Conservation (phyloP, 2,329 filamentous ascomycete genomes). For the Diaporthe citriasiana region DNA sequence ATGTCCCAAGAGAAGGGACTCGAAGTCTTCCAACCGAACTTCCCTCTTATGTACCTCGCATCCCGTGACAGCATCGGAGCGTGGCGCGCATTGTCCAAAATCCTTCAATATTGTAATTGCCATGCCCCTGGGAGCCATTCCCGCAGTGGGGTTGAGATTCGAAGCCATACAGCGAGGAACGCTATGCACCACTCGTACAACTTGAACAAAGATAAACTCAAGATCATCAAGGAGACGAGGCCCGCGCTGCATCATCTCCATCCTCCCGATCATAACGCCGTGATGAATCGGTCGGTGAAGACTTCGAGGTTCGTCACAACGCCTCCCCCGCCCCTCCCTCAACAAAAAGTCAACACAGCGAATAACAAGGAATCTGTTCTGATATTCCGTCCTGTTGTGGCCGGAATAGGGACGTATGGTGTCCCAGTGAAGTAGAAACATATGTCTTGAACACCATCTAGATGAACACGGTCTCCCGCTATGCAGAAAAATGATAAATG, state of each 20-base stretch:
- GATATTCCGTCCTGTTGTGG: conserved; percentile 21
- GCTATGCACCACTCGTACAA: too few relatives aligned
- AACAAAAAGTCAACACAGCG: not conserved
- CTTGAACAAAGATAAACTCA: not conserved
- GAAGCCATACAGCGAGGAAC: too few relatives aligned
- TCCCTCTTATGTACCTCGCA: too few relatives aligned
- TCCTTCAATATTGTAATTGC: too few relatives aligned
- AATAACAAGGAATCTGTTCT: not conserved
- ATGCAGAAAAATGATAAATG: conserved; percentile 38
- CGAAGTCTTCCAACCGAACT: too few relatives aligned
- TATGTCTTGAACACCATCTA: conserved; percentile 35
- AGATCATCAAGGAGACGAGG: not conserved
- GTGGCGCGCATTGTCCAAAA: too few relatives aligned
- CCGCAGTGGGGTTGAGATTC: too few relatives aligned
- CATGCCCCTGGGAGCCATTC: too few relatives aligned
- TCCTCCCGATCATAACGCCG: not conserved
- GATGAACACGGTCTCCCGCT: conserved; percentile 39
- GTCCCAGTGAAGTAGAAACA: not conserved
- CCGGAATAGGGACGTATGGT: conserved; percentile 9
- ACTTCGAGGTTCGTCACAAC: not conserved
- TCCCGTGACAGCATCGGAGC: too few relatives aligned
- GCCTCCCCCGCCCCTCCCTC: too few relatives aligned
- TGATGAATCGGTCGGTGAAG: not conserved
- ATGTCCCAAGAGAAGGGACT: too few relatives aligned
- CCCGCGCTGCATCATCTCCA: too few relatives aligned